Evolutionary conservation across 2,329 filamentous ascomycete genomes (phyloP), one percentile per base, ranked within the genome.

Genomic region (Pseudogymnoascus sp.): DNA sequence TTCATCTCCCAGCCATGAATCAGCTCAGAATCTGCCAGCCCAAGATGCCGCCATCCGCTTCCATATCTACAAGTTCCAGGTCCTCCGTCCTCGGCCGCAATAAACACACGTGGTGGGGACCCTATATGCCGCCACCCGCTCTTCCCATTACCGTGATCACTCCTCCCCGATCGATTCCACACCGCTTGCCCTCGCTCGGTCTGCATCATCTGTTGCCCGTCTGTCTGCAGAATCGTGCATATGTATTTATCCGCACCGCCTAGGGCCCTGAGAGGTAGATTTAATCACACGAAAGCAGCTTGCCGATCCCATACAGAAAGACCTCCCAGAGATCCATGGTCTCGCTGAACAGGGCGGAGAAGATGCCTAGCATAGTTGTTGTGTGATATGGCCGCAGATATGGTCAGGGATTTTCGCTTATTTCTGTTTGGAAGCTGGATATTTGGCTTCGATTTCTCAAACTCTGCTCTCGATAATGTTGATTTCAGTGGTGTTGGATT

Each of bases 261-360:
- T 19, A 53, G 47, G 10, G 17, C 5, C 50, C 28, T 9, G 10
- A 2, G 17, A 15, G n/a, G n/a, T 7, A 21, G 4, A 10, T 33
- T 57, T n/a, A 57, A 35, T 33, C 28, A 33, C 50, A 57, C 17
- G 50, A 57, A 33, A 57, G 50, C 23, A 65, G 17, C 40, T 60
- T 62, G 42, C 68, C 69, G 9, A 70, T 38, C 21, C 65, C 63
- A 8, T 64, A 53, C 1, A 70, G 47, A 17, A 71, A 61, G 38
- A 36, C 61, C 38, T 70, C 68, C 68, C 68, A 71, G n/a, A 71
- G 64, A 8, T 70, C 68, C 57, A 68, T 69, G 11, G 61, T 61
- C 63, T 70, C 68, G 44, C 61, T 64, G 63, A 67, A 69, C 40
- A 71, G 67, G 13, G 66, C 61, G 11, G 64, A 61, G 40, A 69